phyloP scores from a whole-genome alignment of 495 filamentous ascomycete species.

The Aspergillus ostianus region DNA sequence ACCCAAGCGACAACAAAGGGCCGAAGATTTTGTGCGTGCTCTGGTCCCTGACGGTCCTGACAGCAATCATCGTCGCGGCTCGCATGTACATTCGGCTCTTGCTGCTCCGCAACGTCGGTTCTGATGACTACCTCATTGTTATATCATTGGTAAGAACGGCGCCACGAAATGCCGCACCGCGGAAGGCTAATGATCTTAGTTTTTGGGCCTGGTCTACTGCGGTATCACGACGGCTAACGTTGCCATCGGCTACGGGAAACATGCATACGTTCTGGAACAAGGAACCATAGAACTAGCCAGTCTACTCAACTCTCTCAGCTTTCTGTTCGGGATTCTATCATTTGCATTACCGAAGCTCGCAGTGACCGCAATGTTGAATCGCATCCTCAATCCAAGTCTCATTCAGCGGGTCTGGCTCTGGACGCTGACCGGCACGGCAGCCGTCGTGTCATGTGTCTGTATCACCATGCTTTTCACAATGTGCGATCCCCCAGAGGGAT shows the following conservation, averaged over 20 bases:
- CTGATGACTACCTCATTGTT: slow-evolving; percentile 46
- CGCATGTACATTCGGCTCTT: slow-evolving; percentile 44
- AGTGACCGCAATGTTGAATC: slow-evolving; percentile 33
- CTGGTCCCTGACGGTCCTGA: slow-evolving; percentile 31
- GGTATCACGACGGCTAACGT: slow-evolving; percentile 29
- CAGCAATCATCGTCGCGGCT: slow-evolving; percentile 28
- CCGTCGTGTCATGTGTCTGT: slow-evolving; percentile 20
- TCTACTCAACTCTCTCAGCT: slow-evolving; percentile 34
- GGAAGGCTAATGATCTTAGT: not conserved
- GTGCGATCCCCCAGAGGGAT: slow-evolving; percentile 38
- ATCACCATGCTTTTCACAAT: slow-evolving; percentile 37
- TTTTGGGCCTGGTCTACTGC: slow-evolving; percentile 13
- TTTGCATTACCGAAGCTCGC: slow-evolving; percentile 45
- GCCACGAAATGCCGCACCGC: not conserved
- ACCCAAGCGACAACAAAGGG: slow-evolving; percentile 25
- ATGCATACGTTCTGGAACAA: slow-evolving; percentile 7
- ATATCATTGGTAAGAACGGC: slow-evolving; percentile 29
- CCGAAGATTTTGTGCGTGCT: slow-evolving; percentile 37
- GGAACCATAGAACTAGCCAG: slow-evolving; percentile 18
- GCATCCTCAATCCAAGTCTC: slow-evolving; percentile 36
- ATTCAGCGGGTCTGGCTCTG: slow-evolving; percentile 32
- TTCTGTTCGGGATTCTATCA: slow-evolving; percentile 38
- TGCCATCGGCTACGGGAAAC: slow-evolving; percentile 24
- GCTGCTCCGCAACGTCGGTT: slow-evolving; percentile 39
- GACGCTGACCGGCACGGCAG: slow-evolving; percentile 20